A percentile compares a stretch with the other conserved stretches of the same genome.
phyloP scores from a whole-genome alignment of 805 yeast genomes.

The Lipomyces anomalus region DNA sequence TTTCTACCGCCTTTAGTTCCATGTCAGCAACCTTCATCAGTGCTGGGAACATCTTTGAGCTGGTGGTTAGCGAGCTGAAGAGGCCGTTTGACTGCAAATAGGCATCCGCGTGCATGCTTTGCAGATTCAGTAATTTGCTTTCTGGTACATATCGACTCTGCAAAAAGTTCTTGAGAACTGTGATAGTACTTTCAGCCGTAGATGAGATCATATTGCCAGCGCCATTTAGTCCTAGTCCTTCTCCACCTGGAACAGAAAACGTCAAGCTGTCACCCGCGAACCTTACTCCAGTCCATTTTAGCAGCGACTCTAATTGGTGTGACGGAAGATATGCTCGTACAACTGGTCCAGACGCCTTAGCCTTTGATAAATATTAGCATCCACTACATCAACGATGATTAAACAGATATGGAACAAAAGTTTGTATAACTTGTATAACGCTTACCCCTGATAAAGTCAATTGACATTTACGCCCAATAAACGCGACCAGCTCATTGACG shows the following conservation, averaged over 20 bases:
- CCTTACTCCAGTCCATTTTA: conserved; percentile 11
- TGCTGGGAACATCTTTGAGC: conserved; percentile 75
- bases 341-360: neutral
- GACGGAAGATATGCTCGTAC: conserved; percentile 3
- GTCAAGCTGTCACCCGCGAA: conserved; percentile 7
- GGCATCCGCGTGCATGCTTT: conserved; percentile 59
- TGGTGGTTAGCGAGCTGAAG: conserved; percentile 51
- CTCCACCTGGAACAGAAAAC: neutral
- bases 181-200: conserved; percentile 44
- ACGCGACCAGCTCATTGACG: neutral
- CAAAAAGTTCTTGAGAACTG: conserved; percentile 56
- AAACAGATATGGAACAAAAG: neutral
- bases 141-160: conserved; percentile 61
- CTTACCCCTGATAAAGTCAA: neutral
- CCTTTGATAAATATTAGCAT: too few relatives aligned
- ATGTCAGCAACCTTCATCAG: conserved; percentile 36
- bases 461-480: neutral
- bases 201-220: neutral
- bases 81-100: conserved; percentile 56
- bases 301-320: conserved; percentile 3
- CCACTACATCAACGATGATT: too few relatives aligned
- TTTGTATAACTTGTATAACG: neutral
- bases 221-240: too few relatives aligned
- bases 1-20: conserved; percentile 18
- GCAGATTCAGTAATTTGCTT: conserved; percentile 61